Evolutionary conservation across 129 eudicot species (phyloP).

Genomic region (Centella asiatica): DNA sequence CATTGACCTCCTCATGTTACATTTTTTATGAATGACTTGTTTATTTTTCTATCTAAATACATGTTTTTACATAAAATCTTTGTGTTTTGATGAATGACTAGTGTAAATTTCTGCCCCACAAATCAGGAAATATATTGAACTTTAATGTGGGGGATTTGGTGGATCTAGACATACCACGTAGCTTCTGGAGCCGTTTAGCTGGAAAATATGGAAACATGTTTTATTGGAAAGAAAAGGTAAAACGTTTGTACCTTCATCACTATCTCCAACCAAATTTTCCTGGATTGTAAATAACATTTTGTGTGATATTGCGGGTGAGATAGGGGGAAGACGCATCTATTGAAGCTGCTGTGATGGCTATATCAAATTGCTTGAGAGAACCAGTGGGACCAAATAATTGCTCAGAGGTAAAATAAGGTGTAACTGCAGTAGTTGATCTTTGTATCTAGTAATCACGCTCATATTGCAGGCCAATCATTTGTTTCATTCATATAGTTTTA

Average conservation of each 20-base stretch:
- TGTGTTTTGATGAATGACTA: not conserved
- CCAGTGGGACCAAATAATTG: constrained; percentile 87
- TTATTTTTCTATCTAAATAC: not conserved
- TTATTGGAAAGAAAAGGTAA: constrained; percentile 95
- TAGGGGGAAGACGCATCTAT: constrained; percentile 97
- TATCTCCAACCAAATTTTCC: not conserved
- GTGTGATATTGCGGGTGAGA: constrained; percentile 6
- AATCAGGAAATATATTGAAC: constrained; percentile 73
- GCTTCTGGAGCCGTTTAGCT: constrained; percentile 97
- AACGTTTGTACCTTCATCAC: not conserved
- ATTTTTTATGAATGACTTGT: constrained; percentile 3
- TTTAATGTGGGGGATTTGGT: constrained; percentile 86
- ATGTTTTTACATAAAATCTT: not conserved
- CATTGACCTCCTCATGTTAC: not conserved
- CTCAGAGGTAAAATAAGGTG: constrained; percentile 69
- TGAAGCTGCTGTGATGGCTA: constrained; percentile 96
- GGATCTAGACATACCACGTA: constrained; percentile 86
- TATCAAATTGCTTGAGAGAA: constrained; percentile 82
- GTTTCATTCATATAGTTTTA: not conserved
- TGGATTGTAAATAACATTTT: not conserved
- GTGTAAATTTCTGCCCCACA: not conserved
- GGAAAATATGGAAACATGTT: constrained; percentile 92
- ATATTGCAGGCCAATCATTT: constrained; percentile 1
- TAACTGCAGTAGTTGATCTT: not conserved
- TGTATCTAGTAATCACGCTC: not conserved